Evolutionary conservation across 148 eudicot species (phyloP), one percentile per base, ranked within the genome.

Genomic region (Chenopodium berlandieri): DNA sequence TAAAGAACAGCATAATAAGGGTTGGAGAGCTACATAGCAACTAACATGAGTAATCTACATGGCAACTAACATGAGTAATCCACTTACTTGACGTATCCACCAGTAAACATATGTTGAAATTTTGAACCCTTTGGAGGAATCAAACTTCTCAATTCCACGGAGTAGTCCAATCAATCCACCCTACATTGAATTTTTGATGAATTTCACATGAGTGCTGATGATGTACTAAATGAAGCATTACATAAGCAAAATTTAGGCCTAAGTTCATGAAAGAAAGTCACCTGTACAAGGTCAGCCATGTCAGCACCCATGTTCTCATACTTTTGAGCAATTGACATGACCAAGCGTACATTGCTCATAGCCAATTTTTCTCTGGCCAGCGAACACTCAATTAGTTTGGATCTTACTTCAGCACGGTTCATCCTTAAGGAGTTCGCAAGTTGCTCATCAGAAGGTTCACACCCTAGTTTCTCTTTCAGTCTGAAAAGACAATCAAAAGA

Each of bases 71-170:
- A 81, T 46, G 32, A 40, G 34, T 23, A 52, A 9, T 22, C 85
- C 86, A 75, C 95, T 85, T 81, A 94, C 99, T 90, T 94, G 99
- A 69, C 98, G 94, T 77, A 96, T 96, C 99, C 99, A 96, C 99
- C 99, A 96, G 86, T 96, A 96, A 32, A 94, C 98, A 79, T 94
- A 96, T 23, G 99, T 96, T 65, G 99, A 96, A 82, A 96, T 91
- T 85, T 89, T 96, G 84, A 89, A 94, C 68, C 99, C 99, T 87
- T 92, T 96, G 25, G 99, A 96, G 63, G 98, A 88, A 88, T 96
- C 99, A 86, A 89, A 96, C 87, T 94, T 96, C 90, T 96, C 95
- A 77, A 96, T 96, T 76, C 99, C 99, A 25, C 99, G 88, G 52
- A 92, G 95, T 76, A 95, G 89, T 82, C 99, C 99, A 86, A 95